Conservation (phyloP, 108 stramenopile species). For the Aurantiochytrium sp. region DNA sequence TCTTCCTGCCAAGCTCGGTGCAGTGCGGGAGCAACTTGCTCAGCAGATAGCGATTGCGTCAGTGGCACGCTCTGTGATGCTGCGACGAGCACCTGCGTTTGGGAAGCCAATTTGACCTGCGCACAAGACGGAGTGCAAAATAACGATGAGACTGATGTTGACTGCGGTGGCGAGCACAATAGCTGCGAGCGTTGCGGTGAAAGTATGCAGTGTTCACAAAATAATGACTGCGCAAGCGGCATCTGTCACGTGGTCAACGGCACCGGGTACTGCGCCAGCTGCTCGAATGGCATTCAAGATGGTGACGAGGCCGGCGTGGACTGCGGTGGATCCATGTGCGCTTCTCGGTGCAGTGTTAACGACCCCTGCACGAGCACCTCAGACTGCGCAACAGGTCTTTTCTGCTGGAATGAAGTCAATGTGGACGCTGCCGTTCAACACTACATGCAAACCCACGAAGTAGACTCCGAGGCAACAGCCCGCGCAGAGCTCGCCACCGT, state of each 20-base stretch:
- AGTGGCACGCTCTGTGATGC: neutral
- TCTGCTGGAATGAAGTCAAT: neutral
- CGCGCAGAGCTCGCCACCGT: neutral
- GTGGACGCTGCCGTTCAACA: neutral
- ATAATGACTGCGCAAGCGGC: neutral
- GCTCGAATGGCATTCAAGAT: neutral
- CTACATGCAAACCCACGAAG: neutral
- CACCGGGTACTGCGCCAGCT: neutral
- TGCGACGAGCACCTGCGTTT: neutral
- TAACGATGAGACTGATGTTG: neutral
- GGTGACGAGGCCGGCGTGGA: neutral
- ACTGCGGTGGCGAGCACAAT: neutral
- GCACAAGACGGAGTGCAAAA: neutral
- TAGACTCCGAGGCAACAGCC: neutral
- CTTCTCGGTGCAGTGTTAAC: neutral
- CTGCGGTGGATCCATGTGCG: neutral
- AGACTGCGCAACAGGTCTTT: neutral
- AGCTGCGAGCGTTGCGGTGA: neutral
- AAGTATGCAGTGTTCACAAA: neutral
- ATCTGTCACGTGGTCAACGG: neutral
- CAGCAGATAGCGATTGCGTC: neutral
- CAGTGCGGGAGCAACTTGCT: neutral
- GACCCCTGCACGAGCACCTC: neutral
- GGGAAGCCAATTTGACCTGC: neutral
- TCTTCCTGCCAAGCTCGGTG: neutral